These are phyloP conservation scores for Phytophthora uliginosa DNA, from an alignment of 352 stramenopile genomes.

Conservation along the genomic window DNA sequence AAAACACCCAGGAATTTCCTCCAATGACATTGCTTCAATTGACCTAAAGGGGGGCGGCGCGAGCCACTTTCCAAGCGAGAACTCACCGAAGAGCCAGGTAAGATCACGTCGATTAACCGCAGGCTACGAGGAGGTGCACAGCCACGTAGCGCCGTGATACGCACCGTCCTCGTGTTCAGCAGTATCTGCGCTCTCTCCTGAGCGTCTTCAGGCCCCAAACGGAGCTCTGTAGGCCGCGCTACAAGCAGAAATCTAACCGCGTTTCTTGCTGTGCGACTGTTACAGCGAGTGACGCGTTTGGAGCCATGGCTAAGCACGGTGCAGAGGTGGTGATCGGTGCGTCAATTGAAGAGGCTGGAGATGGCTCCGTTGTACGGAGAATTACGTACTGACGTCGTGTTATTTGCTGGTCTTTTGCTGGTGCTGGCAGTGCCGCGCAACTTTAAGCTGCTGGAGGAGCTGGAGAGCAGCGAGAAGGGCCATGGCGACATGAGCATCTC, in stretches of 20 bases:
- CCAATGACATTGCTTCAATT: slow-evolving; percentile 32
- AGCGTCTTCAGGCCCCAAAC: not conserved
- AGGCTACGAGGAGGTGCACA: not conserved
- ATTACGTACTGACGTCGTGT: not conserved
- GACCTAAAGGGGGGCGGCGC: slow-evolving; percentile 10
- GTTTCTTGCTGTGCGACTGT: slow-evolving; percentile 13
- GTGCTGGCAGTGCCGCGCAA: slow-evolving; percentile 85
- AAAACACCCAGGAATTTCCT: slow-evolving; percentile 31
- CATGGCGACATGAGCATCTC: slow-evolving; percentile 96
- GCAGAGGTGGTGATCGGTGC: slow-evolving; percentile 85
- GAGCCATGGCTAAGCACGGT: slow-evolving; percentile 79
- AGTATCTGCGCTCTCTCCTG: slow-evolving; percentile 9
- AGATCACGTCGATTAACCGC: slow-evolving; percentile 23
- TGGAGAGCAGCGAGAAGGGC: slow-evolving; percentile 94
- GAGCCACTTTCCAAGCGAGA: slow-evolving; percentile 41
- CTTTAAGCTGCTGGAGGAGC: slow-evolving; percentile 96
- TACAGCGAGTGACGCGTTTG: slow-evolving; percentile 32
- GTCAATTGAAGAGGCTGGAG: slow-evolving; percentile 11
- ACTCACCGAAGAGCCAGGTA: slow-evolving; percentile 38
- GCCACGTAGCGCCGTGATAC: not conserved
- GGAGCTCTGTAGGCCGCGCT: slow-evolving; percentile 9
- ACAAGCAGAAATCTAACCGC: slow-evolving; percentile 20
- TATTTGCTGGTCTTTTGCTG: slow-evolving; percentile 5
- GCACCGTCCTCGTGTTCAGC: slow-evolving; percentile 2
- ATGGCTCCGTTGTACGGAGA: not conserved